Evolutionary conservation across 2,329 filamentous ascomycete species (phyloP).

Genomic region (Rutstroemia sp.): DNA sequence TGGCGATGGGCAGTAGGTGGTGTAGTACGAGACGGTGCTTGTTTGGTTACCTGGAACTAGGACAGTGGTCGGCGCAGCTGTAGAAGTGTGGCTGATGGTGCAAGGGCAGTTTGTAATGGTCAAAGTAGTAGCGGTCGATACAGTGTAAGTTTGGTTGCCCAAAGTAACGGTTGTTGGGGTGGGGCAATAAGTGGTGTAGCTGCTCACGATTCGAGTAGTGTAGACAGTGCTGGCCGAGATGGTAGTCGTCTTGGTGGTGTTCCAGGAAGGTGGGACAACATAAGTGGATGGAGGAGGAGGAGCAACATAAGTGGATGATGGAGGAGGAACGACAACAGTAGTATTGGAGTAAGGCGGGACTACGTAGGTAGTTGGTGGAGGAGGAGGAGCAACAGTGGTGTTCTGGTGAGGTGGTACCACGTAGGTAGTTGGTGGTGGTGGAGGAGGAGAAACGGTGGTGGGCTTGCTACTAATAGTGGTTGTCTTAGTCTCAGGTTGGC

Average conservation of each 20-base stretch:
- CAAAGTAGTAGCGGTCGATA: conserved; percentile 5
- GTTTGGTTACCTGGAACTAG: conserved; percentile 5
- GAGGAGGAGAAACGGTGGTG: not conserved
- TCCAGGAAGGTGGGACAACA: not conserved
- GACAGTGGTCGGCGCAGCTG: conserved; percentile 12
- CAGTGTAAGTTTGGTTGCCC: conserved; percentile 16
- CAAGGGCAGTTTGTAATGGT: conserved; percentile 5
- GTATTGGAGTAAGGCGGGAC: not conserved
- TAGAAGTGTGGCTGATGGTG: conserved; percentile 5
- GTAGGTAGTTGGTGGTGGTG: conserved; percentile 8
- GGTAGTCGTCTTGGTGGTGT: not conserved
- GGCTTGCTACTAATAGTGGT: conserved; percentile 1
- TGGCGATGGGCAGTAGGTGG: conserved; percentile 9
- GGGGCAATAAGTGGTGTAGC: conserved; percentile 15
- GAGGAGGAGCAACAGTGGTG: not conserved
- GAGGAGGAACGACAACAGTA: conserved; percentile 4
- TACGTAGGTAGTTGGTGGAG: not conserved
- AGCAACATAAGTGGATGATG: conserved; percentile 1
- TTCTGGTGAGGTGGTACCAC: conserved; percentile 1
- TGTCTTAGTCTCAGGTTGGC: conserved; percentile 6
- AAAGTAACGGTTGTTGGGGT: conserved; percentile 12
- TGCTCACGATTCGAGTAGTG: conserved; percentile 4
- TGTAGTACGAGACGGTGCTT: conserved; percentile 3
- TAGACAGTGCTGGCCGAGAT: conserved; percentile 1
- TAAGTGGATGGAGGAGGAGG: conserved; percentile 1